These are phyloP conservation scores for Epithemia pelagica DNA, from an alignment of 108 stramenopile species.

Conservation along the genomic window DNA sequence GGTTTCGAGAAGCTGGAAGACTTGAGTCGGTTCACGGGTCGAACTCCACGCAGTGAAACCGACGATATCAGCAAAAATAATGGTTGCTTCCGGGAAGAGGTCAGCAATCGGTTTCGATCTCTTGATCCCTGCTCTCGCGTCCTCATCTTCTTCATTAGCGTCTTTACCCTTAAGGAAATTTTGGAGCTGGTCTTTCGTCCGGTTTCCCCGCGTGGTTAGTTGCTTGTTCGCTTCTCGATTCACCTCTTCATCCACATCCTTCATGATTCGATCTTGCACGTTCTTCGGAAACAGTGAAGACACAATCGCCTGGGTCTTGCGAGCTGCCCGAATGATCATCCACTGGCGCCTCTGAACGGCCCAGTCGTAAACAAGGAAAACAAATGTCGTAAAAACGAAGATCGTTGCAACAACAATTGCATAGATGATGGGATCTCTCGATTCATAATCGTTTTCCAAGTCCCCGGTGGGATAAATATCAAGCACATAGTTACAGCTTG, in stretches of 20 bases:
- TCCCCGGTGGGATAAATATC: neutral
- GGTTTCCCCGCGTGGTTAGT: neutral
- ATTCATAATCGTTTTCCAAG: neutral
- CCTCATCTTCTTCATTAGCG: neutral
- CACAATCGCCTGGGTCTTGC: neutral
- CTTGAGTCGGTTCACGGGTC: constrained; percentile 22
- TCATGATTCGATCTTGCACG: constrained; percentile 1
- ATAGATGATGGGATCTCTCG: neutral
- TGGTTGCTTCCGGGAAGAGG: constrained; percentile 37
- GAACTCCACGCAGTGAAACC: constrained; percentile 38
- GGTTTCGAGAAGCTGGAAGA: constrained; percentile 24
- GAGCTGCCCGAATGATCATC: neutral
- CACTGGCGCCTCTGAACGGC: neutral
- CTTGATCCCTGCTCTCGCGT: neutral
- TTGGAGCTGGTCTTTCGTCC: neutral
- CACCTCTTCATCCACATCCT: neutral
- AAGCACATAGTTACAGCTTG: neutral
- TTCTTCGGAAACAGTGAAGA: neutral
- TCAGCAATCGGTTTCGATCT: constrained; percentile 27
- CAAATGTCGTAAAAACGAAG: neutral
- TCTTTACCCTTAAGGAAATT: neutral
- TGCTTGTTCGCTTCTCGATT: neutral
- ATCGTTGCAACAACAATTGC: neutral
- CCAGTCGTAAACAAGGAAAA: neutral
- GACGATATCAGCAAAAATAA: constrained; percentile 30